These are phyloP conservation scores for Sugiyamaella boreocaroliniensis DNA, from an alignment of 805 yeast species.

Conservation along the genomic window DNA sequence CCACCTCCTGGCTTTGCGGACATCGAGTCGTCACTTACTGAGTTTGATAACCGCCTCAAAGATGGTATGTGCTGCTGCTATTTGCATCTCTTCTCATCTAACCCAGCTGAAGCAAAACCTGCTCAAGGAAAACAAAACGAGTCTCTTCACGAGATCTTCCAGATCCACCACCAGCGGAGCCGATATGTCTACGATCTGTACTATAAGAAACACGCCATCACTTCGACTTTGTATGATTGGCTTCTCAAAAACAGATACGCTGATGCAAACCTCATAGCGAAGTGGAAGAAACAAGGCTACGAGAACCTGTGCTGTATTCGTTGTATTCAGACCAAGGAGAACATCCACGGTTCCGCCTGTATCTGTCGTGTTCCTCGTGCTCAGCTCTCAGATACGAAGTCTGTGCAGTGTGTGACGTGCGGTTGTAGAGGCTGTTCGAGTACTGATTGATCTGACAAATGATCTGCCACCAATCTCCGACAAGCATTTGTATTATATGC, in stretches of 20 bases:
- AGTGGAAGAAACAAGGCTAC: constrained; percentile 80
- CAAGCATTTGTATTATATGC: too few species aligned
- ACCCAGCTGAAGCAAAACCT: constrained; percentile 35
- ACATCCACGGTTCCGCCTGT: constrained; percentile 62
- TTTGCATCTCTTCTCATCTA: neutral
- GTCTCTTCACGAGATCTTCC: constrained; percentile 59
- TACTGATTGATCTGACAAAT: constrained; percentile 40
- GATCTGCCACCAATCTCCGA: too few species aligned
- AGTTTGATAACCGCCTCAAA: constrained; percentile 53
- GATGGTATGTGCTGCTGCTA: constrained; percentile 26
- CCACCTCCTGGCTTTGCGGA: constrained; percentile 74
- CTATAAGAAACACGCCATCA: constrained; percentile 62
- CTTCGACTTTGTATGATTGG: constrained; percentile 66
- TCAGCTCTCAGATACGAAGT: constrained; percentile 31
- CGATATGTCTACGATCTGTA: constrained; percentile 68
- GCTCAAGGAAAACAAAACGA: constrained; percentile 45
- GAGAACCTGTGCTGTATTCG: constrained; percentile 77
- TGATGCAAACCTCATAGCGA: constrained; percentile 69
- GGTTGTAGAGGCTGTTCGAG: constrained; percentile 85
- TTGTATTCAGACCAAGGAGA: constrained; percentile 62
- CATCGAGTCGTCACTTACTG: constrained; percentile 57
- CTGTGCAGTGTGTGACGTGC: constrained; percentile 64
- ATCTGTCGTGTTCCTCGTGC: constrained; percentile 79
- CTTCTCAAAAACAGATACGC: constrained; percentile 58
- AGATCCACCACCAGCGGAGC: constrained; percentile 67